Conservation (phyloP, 2,329 filamentous ascomycete species). For the Sordariomycetes sp. region DNA sequence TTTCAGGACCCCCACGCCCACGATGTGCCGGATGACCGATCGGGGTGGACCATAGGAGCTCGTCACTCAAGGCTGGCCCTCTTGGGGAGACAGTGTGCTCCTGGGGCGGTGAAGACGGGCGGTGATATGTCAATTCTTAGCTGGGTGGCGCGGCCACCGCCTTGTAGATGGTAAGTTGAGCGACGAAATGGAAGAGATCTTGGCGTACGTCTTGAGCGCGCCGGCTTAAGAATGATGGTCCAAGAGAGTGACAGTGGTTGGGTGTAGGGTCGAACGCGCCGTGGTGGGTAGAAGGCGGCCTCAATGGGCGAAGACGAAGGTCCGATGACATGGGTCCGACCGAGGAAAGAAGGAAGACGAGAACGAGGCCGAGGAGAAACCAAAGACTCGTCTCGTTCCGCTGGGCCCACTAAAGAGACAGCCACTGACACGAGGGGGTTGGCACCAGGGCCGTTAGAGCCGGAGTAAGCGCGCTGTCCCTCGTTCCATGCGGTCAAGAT, state of each 20-base stretch:
- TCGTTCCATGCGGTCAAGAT: neutral
- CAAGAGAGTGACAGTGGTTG: neutral
- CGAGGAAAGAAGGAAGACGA: neutral
- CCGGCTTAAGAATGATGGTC: neutral
- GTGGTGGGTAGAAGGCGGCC: neutral
- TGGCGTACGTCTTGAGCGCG: neutral
- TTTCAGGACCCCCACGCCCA: neutral
- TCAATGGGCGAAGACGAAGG: neutral
- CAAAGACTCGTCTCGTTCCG: neutral
- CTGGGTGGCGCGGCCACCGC: too few species aligned
- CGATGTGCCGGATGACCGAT: neutral
- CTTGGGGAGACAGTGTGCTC: too few species aligned
- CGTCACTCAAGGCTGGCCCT: neutral
- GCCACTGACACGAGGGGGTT: neutral
- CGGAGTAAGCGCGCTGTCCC: neutral
- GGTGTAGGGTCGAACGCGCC: neutral
- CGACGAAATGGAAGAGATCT: neutral
- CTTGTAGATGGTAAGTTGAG: too few species aligned
- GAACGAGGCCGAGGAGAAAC: neutral
- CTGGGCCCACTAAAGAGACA: neutral
- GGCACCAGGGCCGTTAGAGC: neutral
- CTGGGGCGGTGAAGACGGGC: too few species aligned
- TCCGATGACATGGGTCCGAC: neutral
- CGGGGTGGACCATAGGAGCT: neutral
- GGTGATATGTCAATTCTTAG: too few species aligned